Evolutionary conservation across 345 rosid genomes (phyloP).

Genomic region (Aethionema arabicum): DNA sequence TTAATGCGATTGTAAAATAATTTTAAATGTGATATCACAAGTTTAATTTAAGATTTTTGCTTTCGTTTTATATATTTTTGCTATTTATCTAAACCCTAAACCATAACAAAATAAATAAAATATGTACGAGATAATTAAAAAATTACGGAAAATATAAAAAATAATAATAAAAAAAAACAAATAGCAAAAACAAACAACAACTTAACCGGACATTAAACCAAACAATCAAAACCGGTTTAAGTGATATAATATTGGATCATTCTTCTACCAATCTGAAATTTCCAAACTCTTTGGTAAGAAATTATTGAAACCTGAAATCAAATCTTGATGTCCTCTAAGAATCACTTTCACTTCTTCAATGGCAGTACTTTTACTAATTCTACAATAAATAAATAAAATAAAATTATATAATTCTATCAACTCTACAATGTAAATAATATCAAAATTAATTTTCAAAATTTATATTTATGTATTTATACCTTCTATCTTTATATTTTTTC

Average conservation of each 20-base stretch:
- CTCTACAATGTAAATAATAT: too few species aligned
- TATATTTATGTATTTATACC: constrained; percentile 9
- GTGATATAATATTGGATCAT: neutral
- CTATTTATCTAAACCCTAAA: too few species aligned
- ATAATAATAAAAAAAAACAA: too few species aligned
- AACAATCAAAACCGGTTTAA: neutral
- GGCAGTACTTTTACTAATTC: neutral
- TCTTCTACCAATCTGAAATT: neutral
- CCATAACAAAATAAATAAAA: too few species aligned
- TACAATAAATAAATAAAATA: neutral
- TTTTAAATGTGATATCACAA: too few species aligned
- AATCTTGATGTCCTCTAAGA: neutral
- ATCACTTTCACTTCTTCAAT: neutral
- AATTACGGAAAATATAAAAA: too few species aligned
- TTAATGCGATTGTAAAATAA: too few species aligned
- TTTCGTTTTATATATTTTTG: too few species aligned
- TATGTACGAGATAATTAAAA: too few species aligned
- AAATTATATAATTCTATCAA: neutral
- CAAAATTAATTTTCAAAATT: neutral
- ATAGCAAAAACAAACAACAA: neutral
- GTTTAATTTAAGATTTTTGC: too few species aligned
- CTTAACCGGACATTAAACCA: neutral
- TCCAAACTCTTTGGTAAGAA: constrained; percentile 11
- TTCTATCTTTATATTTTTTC: neutral
- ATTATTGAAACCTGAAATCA: constrained; percentile 14